These are phyloP conservation scores for Emergomyces pasteurianus DNA, from an alignment of 2,329 filamentous ascomycete species.

Conservation along the genomic window DNA sequence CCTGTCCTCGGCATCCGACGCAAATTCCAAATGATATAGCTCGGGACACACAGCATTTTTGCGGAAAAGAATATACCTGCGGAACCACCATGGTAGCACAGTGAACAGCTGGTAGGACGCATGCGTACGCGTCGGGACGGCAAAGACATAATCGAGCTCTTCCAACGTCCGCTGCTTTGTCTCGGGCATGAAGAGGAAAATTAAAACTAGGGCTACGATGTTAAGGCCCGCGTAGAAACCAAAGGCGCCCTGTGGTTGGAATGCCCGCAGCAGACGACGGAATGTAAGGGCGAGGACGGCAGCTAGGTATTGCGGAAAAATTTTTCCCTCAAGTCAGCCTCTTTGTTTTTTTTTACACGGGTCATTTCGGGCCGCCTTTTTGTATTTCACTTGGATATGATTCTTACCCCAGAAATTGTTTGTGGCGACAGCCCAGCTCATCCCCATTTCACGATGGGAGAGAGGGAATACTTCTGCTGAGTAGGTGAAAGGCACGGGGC, in stretches of 20 bases:
- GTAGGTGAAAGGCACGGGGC: constrained; percentile 41
- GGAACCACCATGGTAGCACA: constrained; percentile 49
- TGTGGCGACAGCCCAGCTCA: constrained; percentile 35
- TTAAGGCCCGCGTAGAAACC: constrained; percentile 52
- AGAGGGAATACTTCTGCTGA: constrained; percentile 45
- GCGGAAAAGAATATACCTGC: constrained; percentile 42
- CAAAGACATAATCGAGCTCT: constrained; percentile 48
- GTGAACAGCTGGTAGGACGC: constrained; percentile 46
- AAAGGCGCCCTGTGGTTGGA: constrained; percentile 46
- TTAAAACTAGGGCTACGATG: constrained; percentile 48
- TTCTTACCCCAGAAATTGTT: constrained; percentile 25
- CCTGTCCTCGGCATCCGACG: not conserved
- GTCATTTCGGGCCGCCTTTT: not conserved
- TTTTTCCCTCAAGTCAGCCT: not conserved
- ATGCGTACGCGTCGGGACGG: constrained; percentile 48
- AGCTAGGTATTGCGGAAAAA: constrained; percentile 13
- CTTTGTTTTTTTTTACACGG: too few relatives aligned
- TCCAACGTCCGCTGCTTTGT: constrained; percentile 45
- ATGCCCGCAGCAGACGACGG: constrained; percentile 30
- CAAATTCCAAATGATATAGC: constrained; percentile 29
- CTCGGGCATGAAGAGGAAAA: constrained; percentile 50
- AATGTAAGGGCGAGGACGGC: constrained; percentile 33
- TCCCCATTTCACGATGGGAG: constrained; percentile 42
- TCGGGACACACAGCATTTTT: constrained; percentile 37
- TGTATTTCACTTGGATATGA: not conserved